Evolutionary conservation across 164 flowering plant genomes (phyloP).

Genomic region (Litsea cubeba): DNA sequence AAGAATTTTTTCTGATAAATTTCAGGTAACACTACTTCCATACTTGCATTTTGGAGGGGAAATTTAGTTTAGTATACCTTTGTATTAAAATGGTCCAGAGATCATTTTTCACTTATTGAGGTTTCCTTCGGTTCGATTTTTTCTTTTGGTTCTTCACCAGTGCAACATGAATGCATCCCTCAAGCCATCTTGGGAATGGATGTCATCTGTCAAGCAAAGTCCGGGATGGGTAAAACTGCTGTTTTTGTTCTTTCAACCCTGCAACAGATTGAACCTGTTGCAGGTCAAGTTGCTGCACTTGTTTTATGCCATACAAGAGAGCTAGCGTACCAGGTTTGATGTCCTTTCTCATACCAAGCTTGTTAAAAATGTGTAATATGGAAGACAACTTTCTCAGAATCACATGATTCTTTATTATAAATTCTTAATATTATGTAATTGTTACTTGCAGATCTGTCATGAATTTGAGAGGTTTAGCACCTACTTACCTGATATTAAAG

Average conservation of each 20-base stretch:
- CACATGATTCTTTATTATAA: not conserved
- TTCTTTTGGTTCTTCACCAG: conserved; percentile 64
- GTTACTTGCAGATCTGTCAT: conserved; percentile 68
- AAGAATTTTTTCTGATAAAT: conserved; percentile 1
- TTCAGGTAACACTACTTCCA: conserved; percentile 61
- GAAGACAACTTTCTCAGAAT: not conserved
- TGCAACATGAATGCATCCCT: conserved; percentile 98
- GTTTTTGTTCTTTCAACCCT: conserved; percentile 89
- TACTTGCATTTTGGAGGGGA: conserved; percentile 33
- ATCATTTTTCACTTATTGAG: conserved; percentile 53
- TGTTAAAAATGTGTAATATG: not conserved
- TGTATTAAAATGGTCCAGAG: conserved; percentile 49
- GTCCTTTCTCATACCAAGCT: not conserved
- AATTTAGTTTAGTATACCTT: conserved; percentile 53
- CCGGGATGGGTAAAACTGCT: conserved; percentile 99
- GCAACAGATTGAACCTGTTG: conserved; percentile 89
- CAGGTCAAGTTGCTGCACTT: conserved; percentile 97
- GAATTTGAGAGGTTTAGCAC: conserved; percentile 96
- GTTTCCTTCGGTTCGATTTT: conserved; percentile 53
- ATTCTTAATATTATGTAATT: not conserved
- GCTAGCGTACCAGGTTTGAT: conserved; percentile 88
- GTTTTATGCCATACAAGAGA: conserved; percentile 98
- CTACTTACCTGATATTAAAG: conserved; percentile 76
- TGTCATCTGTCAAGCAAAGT: conserved; percentile 98
- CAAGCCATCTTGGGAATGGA: conserved; percentile 99